Conservation (phyloP, 345 rosid species). For the Eucalyptus tenuipes region DNA sequence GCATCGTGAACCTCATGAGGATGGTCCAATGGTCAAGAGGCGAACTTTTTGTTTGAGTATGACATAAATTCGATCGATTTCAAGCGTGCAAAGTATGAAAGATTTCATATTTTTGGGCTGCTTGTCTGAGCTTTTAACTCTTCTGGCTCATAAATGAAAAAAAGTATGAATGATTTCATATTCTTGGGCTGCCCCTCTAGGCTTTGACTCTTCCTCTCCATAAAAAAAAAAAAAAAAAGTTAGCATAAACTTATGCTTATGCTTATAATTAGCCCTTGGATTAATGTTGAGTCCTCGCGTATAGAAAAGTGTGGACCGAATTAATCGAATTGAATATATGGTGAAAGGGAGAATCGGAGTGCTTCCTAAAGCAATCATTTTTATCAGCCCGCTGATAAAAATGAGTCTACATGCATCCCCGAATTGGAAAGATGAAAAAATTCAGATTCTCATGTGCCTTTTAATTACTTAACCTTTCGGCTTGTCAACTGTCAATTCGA, state of each 20-base stretch:
- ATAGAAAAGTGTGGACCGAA: background rate
- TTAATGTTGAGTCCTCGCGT: background rate
- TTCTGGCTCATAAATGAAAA: background rate
- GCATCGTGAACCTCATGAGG: background rate
- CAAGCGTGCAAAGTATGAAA: background rate
- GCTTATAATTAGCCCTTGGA: background rate
- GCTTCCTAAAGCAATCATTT: background rate
- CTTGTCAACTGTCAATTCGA: fast-evolving
- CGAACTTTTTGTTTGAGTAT: background rate
- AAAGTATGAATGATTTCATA: background rate
- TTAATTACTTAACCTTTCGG: background rate
- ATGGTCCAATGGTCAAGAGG: background rate
- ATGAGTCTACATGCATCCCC: background rate
- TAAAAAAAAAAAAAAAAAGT: background rate
- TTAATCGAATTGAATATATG: background rate
- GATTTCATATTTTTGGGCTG: background rate
- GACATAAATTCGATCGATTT: background rate
- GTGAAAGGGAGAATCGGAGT: background rate
- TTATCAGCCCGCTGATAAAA: background rate
- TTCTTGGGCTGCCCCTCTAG: background rate
- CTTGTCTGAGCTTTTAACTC: background rate
- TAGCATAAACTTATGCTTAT: background rate
- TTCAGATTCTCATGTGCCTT: background rate
- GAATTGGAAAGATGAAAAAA: background rate
- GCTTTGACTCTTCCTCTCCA: background rate